phyloP scores from a whole-genome alignment of 1,284 basidiomycete genomes.

The Tylopilus sp. region DNA sequence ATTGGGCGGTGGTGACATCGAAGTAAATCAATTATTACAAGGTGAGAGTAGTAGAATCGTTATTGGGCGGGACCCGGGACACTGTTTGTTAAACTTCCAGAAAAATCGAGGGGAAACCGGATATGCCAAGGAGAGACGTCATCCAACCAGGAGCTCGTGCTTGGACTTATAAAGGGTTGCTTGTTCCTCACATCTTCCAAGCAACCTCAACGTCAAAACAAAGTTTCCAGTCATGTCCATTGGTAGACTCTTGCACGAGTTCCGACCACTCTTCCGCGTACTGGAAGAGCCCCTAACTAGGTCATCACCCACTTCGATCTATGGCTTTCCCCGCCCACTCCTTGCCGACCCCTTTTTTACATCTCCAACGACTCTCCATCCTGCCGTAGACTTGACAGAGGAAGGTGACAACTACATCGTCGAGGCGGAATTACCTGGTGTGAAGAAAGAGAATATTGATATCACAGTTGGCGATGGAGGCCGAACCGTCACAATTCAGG shows the following conservation, averaged over 20 bases:
- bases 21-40: too few relatives aligned
- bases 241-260: conserved; percentile 74
- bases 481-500: conserved; percentile 77
- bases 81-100: conserved; percentile 21
- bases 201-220: too few relatives aligned
- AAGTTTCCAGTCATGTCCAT: conserved; percentile 65
- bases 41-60: too few relatives aligned
- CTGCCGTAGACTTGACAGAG: conserved; percentile 75
- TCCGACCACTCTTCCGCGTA: conserved; percentile 79
- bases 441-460: conserved; percentile 81
- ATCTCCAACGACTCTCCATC: conserved; percentile 49
- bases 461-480: conserved; percentile 77
- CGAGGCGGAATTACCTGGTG: conserved; percentile 82
- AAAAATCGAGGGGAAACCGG: conserved; percentile 17
- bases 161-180: conserved; percentile 26
- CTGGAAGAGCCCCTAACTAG: conserved; percentile 70
- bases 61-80: too few relatives aligned
- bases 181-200: background rate
- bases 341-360: conserved; percentile 66
- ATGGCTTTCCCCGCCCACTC: conserved; percentile 47
- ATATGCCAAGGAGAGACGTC: conserved; percentile 34
- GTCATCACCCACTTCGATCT: conserved; percentile 51
- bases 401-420: conserved; percentile 73
- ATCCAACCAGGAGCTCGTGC: conserved; percentile 1
- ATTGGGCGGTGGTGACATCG: too few relatives aligned